A percentile compares a stretch with the other conserved stretches of the same genome.
phyloP scores from a whole-genome alignment of 2,329 filamentous ascomycete species.

The Sclerotinia sclerotiorum region DNA sequence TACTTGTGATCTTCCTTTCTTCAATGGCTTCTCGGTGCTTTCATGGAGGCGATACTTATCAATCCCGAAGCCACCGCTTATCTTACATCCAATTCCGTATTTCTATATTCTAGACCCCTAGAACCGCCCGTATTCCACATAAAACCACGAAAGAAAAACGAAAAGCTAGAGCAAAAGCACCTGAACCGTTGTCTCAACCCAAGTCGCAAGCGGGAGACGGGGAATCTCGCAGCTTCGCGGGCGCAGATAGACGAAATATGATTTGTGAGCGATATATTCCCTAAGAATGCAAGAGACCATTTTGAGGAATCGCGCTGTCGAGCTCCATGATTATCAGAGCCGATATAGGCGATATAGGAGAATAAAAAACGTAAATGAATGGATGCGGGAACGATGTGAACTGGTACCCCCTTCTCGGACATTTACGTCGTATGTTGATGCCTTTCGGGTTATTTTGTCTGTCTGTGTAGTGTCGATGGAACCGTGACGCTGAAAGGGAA shows the following conservation, averaged over 20 bases:
- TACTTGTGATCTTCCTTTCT: neutral
- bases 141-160: neutral
- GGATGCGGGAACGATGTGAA: neutral
- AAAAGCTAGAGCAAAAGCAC: conserved; percentile 4
- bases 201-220: conserved; percentile 9
- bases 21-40: neutral
- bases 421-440: neutral
- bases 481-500: neutral
- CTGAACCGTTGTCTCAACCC: conserved; percentile 17
- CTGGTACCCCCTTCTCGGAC: neutral
- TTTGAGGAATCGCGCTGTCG: neutral
- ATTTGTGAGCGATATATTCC: conserved; percentile 12
- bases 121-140: too few species aligned
- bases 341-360: neutral
- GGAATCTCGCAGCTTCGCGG: conserved; percentile 4
- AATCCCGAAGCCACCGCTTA: neutral
- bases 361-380: neutral
- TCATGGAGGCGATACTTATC: too few species aligned
- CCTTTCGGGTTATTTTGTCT: neutral
- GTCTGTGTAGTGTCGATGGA: neutral
- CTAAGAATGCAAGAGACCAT: neutral
- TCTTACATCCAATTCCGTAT: neutral
- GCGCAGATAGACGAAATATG: conserved; percentile 14
- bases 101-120: neutral
- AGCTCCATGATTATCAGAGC: neutral